Evolutionary conservation across 1,139 yeast species (phyloP).

Genomic region (Zhuliangozyma blackwelliae): DNA sequence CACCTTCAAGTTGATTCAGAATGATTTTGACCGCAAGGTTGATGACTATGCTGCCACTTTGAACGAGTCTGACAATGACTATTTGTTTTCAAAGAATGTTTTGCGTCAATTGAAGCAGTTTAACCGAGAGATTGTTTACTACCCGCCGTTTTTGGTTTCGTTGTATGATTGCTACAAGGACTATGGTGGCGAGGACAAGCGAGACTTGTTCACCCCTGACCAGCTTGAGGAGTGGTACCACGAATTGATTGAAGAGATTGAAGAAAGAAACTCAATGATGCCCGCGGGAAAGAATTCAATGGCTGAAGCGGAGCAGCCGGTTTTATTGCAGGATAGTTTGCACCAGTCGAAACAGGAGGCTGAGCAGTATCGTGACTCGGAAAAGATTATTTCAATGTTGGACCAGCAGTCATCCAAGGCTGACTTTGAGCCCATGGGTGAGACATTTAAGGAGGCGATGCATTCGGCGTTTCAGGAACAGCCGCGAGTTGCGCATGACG

Average conservation of each 20-base stretch:
- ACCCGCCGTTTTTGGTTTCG: constrained; percentile 20
- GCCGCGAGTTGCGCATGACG: background rate
- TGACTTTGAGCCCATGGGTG: constrained; percentile 5
- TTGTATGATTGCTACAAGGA: constrained; percentile 14
- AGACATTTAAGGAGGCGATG: constrained; percentile 5
- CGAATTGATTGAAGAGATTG: constrained; percentile 16
- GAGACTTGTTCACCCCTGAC: constrained; percentile 4
- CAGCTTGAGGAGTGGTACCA: constrained; percentile 16
- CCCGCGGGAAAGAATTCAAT: too few species aligned
- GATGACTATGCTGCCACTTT: constrained; percentile 6
- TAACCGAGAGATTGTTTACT: constrained; percentile 17
- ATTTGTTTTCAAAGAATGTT: constrained; percentile 13
- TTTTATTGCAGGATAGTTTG: background rate
- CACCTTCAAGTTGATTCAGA: constrained; percentile 12
- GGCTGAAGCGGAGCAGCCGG: background rate
- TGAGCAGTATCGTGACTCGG: constrained; percentile 20
- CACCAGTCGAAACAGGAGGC: background rate
- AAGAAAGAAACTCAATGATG: background rate
- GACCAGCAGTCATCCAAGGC: constrained; percentile 5
- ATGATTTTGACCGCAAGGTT: constrained; percentile 13
- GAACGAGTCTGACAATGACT: constrained; percentile 7
- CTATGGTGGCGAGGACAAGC: constrained; percentile 3
- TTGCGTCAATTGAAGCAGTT: constrained; percentile 14
- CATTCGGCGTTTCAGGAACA: constrained; percentile 4
- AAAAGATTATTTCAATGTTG: constrained; percentile 15